Base-by-base conservation (phyloP, 164 flowering plant species). In the Platanus orientalis region DNA sequence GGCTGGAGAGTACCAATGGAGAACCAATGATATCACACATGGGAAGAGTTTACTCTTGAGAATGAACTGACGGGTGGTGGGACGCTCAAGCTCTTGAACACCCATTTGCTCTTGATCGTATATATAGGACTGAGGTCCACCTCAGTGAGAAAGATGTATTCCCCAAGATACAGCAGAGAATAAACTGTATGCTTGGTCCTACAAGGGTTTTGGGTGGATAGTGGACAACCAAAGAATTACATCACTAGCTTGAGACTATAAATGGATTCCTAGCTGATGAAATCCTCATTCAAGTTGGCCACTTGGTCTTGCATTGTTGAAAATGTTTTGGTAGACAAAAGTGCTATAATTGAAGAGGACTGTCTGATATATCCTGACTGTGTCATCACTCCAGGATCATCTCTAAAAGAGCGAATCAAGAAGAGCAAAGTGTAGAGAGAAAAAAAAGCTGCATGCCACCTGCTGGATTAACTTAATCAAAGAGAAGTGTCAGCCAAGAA, bases 171-270 rank as follows among this genome's bases (percentile, higher is more conserved):
- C 71, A 27, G 60, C 59, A 3, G 67, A 66, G 54, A 1, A 57
- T 16, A 62, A 66, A 55, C 71, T 71, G 13, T 66, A 39, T 30
- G 71, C 75, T 17, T 71, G 71, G 70, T 57, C 58, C 40, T 71
- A n/a, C 69, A 66, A 40, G 75, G 75, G 2, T 71, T 71, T 49
- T 71, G 75, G 75, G 62, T 62, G 68, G 69, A 70, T 54, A 64
- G 64, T 59, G 73, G 69, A 36, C 68, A 65, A 17, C 73, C 73
- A 28, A 66, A 48, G 61, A 67, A 71, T 53, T 71, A 71, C 67
- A 66, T 71, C 19, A 66, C 63, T 40, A 71, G 75, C 21, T 29
- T 66, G 60, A 56, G 63, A 52, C 51, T 66, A 1, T 71, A 71
- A 25, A 40, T 71, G 59, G 71, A 62, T 20, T 71, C 66, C 4